Evolutionary conservation across 768 basidiomycete genomes (phyloP), one percentile per base, ranked within the genome.

Genomic region (Lactarius evosmus): DNA sequence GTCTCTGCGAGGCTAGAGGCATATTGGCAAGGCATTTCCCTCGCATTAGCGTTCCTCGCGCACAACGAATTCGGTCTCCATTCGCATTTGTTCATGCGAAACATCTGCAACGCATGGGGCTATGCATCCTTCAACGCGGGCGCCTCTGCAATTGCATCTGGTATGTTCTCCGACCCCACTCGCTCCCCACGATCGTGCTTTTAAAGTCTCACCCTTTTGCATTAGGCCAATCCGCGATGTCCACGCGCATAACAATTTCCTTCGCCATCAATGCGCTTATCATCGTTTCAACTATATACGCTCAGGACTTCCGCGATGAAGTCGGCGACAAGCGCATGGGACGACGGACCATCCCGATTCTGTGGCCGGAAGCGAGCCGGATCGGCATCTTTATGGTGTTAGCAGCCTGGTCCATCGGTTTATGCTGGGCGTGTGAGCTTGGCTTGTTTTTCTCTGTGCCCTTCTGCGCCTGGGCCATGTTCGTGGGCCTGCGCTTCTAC

Each of bases 251-350:
- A 27, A 40, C 34, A 6, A 40, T 56, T 34, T 60, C 66, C 38
- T 63, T 76, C 40, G 46, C 63, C 36, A 59, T 71, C 9, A 78
- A 75, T 52, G 64, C 70, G 0, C 56, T 70, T 11, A 72, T 77
- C 16, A 70, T 77, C 8, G 56, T 73, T 46, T 75, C 74, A 8
- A 79, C 78, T 2, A 75, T 77, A 12, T 76, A 78, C 36, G 73
- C 74, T 0, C 74, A 76, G 61, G 76, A 77, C 49, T 77, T 77
- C 59, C 65, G 69, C 2, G 76, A 77, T 32, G 69, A 69, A 22
- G 67, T 69, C 11, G 76, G 76, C 4, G 76, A 77, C 56, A 62
- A 59, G 27, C 63, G 44, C 29, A 63, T 69, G 16, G 75, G 76
- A 9, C 71, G 75, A 34, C 68, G 62, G 12, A 77, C 75, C 0